These are phyloP conservation scores for Bisporella sp. DNA, from an alignment of 2,329 filamentous ascomycete genomes.

Conservation along the genomic window DNA sequence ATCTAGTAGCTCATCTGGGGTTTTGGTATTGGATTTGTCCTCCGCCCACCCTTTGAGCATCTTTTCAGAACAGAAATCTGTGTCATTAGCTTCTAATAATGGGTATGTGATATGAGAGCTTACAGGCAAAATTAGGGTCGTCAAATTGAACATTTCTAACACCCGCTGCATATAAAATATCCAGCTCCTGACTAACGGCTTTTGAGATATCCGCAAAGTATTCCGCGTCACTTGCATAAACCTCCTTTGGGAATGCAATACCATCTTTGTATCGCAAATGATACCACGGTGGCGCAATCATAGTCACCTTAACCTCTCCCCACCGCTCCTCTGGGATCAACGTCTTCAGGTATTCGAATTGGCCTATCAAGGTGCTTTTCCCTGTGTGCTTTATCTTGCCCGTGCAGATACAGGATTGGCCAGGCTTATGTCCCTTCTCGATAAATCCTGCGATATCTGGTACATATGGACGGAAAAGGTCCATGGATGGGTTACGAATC, in stretches of 20 bases:
- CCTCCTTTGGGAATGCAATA: conserved; percentile 41
- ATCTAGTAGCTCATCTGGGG: conserved; percentile 65
- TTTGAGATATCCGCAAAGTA: conserved; percentile 48
- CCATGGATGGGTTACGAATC: conserved; percentile 24
- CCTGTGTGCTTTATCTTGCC: conserved; percentile 32
- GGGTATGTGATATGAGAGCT: conserved; percentile 22
- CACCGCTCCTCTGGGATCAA: conserved; percentile 52
- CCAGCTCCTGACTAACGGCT: conserved; percentile 44
- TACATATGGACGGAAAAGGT: conserved; percentile 32
- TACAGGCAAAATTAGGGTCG: conserved; percentile 55
- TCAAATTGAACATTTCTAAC: conserved; percentile 48
- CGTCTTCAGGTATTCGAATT: conserved; percentile 53
- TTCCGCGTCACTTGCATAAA: conserved; percentile 42
- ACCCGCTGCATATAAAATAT: conserved; percentile 44
- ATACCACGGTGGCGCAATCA: conserved; percentile 63
- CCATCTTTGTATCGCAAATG: conserved; percentile 54
- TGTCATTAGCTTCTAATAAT: not conserved
- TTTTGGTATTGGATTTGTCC: conserved; percentile 54
- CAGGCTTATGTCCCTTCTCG: conserved; percentile 36
- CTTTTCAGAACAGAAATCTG: conserved; percentile 66
- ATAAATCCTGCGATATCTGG: conserved; percentile 35
- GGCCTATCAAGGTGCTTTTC: conserved; percentile 42
- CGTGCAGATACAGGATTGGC: conserved; percentile 37
- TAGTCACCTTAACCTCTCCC: conserved; percentile 61
- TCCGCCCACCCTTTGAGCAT: conserved; percentile 57